Percentiles rank a stretch among this genome's conserved stretches.
These are phyloP conservation scores for Pisolithus tinctorius DNA, from an alignment of 768 basidiomycete genomes.

Conservation along the genomic window DNA sequence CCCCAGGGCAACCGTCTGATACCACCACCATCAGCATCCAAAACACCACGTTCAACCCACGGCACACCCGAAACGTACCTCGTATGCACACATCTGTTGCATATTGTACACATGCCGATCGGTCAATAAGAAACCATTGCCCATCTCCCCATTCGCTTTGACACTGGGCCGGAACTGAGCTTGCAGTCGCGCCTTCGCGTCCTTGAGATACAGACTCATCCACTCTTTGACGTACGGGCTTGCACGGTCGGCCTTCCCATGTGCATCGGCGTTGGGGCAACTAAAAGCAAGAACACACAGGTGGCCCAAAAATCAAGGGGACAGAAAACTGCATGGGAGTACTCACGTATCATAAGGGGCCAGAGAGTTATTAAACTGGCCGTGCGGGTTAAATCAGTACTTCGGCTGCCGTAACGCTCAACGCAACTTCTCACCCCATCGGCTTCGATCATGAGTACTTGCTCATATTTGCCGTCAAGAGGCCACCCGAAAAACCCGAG, in stretches of 20 bases:
- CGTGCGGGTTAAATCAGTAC: not conserved
- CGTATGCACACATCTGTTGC: conserved; percentile 83
- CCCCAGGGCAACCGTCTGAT: conserved; percentile 81
- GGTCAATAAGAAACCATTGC: conserved; percentile 49
- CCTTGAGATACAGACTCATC: conserved; percentile 64
- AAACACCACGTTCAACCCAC: not conserved
- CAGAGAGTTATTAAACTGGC: conserved; percentile 76
- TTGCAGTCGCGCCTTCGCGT: conserved; percentile 57
- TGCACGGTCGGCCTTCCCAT: conserved; percentile 50
- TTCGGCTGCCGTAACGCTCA: not conserved
- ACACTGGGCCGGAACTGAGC: conserved; percentile 32
- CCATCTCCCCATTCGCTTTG: conserved; percentile 1
- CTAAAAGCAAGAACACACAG: conserved; percentile 16
- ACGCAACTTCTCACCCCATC: conserved; percentile 37
- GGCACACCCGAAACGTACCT: conserved; percentile 37
- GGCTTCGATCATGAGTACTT: conserved; percentile 69
- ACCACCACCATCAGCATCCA: not conserved
- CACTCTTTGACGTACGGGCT: conserved; percentile 54
- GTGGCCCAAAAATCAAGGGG: not conserved
- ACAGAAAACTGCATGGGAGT: conserved; percentile 9
- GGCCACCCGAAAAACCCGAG: conserved; percentile 76
- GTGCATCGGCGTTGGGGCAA: conserved; percentile 50
- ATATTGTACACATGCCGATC: conserved; percentile 68
- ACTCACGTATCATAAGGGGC: conserved; percentile 73
- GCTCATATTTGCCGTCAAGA: conserved; percentile 64